Evolutionary conservation across 2,329 filamentous ascomycete genomes (phyloP).

Genomic region (Aspergillus clavatus): DNA sequence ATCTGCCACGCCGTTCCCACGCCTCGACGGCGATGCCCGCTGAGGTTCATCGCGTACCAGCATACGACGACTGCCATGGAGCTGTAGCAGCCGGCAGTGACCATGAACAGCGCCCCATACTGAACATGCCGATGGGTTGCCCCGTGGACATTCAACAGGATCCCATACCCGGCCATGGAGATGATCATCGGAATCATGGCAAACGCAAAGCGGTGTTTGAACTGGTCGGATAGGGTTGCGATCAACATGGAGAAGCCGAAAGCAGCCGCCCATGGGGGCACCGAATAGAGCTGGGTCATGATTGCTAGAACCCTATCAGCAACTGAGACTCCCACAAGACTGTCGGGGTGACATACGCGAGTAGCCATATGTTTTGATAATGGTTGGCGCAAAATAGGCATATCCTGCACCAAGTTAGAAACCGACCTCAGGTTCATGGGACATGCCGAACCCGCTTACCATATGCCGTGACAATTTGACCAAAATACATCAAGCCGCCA

Average conservation of each 20-base stretch:
- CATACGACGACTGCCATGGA: conserved; percentile 87
- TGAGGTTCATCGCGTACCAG: conserved; percentile 78
- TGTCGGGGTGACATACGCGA: conserved; percentile 27
- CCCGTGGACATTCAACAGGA: conserved; percentile 67
- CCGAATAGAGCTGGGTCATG: conserved; percentile 48
- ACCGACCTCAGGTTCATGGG: conserved; percentile 1
- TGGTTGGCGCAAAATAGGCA: conserved; percentile 70
- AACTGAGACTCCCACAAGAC: not conserved
- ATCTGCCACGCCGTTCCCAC: conserved; percentile 73
- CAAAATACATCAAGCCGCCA: conserved; percentile 77
- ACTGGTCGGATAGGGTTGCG: conserved; percentile 66
- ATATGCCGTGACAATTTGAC: conserved; percentile 71
- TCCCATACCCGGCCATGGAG: conserved; percentile 68
- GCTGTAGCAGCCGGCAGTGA: conserved; percentile 73
- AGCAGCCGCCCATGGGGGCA: conserved; percentile 62
- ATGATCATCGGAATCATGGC: conserved; percentile 64
- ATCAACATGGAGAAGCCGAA: conserved; percentile 75
- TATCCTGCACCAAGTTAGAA: conserved; percentile 45
- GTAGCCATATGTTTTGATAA: conserved; percentile 65
- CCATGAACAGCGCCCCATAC: conserved; percentile 77
- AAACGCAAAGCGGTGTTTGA: conserved; percentile 70
- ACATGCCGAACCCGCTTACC: conserved; percentile 31
- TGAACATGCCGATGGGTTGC: conserved; percentile 54
- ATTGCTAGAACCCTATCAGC: conserved; percentile 35
- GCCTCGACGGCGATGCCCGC: conserved; percentile 65